A percentile compares a stretch with the other conserved stretches of the same genome.
These are phyloP conservation scores for Corylus heterophylla DNA, from an alignment of 306 rosid genomes.

Conservation along the genomic window DNA sequence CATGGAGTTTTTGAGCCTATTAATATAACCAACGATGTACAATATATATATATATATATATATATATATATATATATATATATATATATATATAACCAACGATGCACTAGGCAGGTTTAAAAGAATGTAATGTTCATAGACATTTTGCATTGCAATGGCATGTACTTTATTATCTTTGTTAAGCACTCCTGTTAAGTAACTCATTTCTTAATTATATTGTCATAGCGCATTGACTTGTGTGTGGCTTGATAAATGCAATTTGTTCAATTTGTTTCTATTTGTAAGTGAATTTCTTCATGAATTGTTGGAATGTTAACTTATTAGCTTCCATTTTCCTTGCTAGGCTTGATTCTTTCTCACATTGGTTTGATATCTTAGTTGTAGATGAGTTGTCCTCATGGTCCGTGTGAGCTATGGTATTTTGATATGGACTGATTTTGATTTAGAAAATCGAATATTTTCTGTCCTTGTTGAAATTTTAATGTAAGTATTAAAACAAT, in stretches of 20 bases:
- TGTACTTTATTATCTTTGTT: neutral
- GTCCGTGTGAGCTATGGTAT: no score
- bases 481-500: no score
- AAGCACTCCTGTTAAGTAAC: neutral
- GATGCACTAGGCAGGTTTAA: neutral
- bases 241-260: neutral
- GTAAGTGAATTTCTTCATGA: neutral
- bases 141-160: neutral
- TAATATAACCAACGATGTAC: no score
- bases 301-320: slow-evolving; percentile 12
- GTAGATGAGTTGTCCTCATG: no score
- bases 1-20: neutral
- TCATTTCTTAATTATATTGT: neutral
- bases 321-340: neutral
- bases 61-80: no score
- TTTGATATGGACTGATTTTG: no score
- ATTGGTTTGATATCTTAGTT: no score
- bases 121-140: neutral
- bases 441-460: no score
- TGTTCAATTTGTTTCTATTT: neutral
- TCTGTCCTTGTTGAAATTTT: no score
- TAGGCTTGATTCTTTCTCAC: no score
- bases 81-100: neutral
- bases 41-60: no score
- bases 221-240: neutral